Evolutionary conservation across 768 basidiomycete genomes (phyloP), one percentile per base, ranked within the genome.

Genomic region (Rhodosporidiobolus odoratus): DNA sequence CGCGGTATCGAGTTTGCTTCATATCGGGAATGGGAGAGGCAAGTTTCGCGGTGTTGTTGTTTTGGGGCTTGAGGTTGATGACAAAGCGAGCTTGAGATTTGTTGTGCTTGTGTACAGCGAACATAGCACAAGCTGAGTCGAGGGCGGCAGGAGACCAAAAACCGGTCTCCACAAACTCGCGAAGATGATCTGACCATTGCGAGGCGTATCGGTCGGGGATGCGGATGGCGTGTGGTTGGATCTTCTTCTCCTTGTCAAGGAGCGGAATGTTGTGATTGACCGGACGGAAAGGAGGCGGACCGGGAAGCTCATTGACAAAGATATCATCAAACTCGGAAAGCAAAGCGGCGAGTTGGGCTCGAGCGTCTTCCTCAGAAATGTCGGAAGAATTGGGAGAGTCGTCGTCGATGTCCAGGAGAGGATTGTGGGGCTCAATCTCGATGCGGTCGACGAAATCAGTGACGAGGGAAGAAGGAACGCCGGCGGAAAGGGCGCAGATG

Each of bases 51-150:
- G 68, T 63, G 54, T 58, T 57, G 15, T n/a, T 27, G 43, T 69
- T 69, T 3, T 57, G 19, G 2, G 62, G 62, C 23, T 37, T 41
- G 30, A 58, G 62, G 45, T 69, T 69, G 57, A 63, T 30, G 25
- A 69, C 62, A 25, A 69, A 64, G 2, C 57, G 57, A 21, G 57
- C 62, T 27, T 58, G 23, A 4, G 40, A 2, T 4, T 27, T 37
- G 38, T 69, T 58, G 15, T 58, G 47, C 32, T 69, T 69, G n/a
- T 61, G 68, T 0, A 69, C 50, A 1, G 62, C 37, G 23, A 69
- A 64, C 48, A 69, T 52, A 0, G 57, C 37, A 38, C 68, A 69
- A 34, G 68, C 68, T 13, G 62, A 64, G 40, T 69, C 57, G 32
- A 69, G 62, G 5, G 68, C 68, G 0, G 15, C 23, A 1, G 68